Evolutionary conservation across 257 asterid species (phyloP), one percentile per base, ranked within the genome.

Genomic region (Buddleja alternifolia): DNA sequence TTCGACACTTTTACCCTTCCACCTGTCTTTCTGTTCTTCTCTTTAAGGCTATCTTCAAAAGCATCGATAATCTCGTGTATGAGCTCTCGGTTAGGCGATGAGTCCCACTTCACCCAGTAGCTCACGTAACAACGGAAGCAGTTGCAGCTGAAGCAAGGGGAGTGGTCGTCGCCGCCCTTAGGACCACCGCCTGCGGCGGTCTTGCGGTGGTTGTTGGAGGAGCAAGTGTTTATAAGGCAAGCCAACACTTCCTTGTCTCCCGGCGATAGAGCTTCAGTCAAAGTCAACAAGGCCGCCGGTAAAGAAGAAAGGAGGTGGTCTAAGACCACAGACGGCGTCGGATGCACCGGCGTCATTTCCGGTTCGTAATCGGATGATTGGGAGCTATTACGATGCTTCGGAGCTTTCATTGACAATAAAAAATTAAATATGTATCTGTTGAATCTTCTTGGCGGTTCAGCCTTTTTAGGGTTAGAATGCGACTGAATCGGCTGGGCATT

Each of bases 21-120:
- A n/a, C n/a, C n/a, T n/a, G n/a, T 81, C 79, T 76, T 75, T 67
- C 85, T 71, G 6, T 76, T 84, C 72, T 52, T 81, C 71, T 63
- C 71, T 24, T 53, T 71, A 0, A 80, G 76, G 20, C 75, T 80
- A 3, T 87, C 93, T 44, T 90, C 95, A 36, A 80, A 90, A 21
- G 86, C 93, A 48, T 90, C 96, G 0, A 87, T 82, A 0, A 84
- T 57, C 74, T 87, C 90, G 80, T 90, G 86, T 37, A 90, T 90
- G 34, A 85, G 85, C 41, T 87, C 84, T 10, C 93, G 85, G 61
- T 87, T 87, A 6, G 93, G 88, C 34, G 96, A 90, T 0, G 89
- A 60, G 45, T 87, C 89, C 96, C 96, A 90, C 73, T 77, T 80
- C 2, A 64, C 88, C 96, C 96, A 90, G 37, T 85, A 90, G 57